These are phyloP conservation scores for Stachybotrys echinatus DNA, from an alignment of 2,329 filamentous ascomycete species.

Conservation along the genomic window DNA sequence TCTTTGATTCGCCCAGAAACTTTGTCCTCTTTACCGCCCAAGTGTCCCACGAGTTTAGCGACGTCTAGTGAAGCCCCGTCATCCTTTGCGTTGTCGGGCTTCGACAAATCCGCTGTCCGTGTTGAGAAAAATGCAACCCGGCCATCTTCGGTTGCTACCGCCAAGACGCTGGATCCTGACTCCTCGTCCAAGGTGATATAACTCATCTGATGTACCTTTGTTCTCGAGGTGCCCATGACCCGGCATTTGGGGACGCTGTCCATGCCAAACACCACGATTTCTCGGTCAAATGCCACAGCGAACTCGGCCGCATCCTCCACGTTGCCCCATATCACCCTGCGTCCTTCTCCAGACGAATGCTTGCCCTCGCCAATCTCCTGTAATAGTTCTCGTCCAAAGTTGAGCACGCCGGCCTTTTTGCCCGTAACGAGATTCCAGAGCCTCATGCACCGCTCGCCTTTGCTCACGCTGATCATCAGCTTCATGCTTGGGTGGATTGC, in stretches of 20 bases:
- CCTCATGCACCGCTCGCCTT: constrained; percentile 85
- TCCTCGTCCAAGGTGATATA: constrained; percentile 57
- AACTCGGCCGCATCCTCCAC: constrained; percentile 73
- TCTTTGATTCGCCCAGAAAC: constrained; percentile 79
- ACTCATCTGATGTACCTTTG: constrained; percentile 77
- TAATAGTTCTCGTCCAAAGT: constrained; percentile 71
- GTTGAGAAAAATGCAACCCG: constrained; percentile 80
- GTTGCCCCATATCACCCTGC: constrained; percentile 73
- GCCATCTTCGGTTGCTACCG: constrained; percentile 86
- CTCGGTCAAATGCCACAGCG: constrained; percentile 82
- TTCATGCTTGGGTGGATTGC: constrained; percentile 95
- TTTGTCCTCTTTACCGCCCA: constrained; percentile 68
- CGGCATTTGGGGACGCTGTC: constrained; percentile 77
- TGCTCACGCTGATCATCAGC: constrained; percentile 88
- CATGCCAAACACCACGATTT: constrained; percentile 79
- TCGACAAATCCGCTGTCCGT: constrained; percentile 39
- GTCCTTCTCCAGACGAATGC: constrained; percentile 75
- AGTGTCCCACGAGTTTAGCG: constrained; percentile 65
- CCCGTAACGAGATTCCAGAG: constrained; percentile 96
- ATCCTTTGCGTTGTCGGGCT: constrained; percentile 25
- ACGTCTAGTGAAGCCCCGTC: constrained; percentile 37
- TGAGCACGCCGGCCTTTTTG: constrained; percentile 89
- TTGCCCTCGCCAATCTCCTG: constrained; percentile 70
- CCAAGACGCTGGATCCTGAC: constrained; percentile 47
- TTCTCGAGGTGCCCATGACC: constrained; percentile 60